Evolutionary conservation across 805 yeast genomes (phyloP).

Genomic region (Tetrapisispora taiwanensis): DNA sequence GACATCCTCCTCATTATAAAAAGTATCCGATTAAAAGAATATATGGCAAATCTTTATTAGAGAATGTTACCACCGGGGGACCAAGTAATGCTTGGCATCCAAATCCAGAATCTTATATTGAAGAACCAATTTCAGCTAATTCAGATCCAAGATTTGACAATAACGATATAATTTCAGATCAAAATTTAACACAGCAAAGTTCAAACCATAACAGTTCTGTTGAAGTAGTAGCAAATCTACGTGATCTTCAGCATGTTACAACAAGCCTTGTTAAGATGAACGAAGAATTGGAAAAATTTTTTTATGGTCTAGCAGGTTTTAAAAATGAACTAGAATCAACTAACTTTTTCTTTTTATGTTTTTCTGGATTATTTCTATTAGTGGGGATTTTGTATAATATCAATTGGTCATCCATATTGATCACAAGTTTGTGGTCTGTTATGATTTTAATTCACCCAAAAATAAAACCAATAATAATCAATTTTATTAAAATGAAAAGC

Average conservation of each 20-base stretch:
- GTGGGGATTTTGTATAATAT: constrained; percentile 40
- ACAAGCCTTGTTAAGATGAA: constrained; percentile 41
- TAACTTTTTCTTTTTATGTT: constrained; percentile 38
- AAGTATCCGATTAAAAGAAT: constrained; percentile 35
- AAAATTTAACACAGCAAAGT: neutral
- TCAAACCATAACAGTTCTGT: constrained; percentile 17
- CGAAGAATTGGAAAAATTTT: constrained; percentile 43
- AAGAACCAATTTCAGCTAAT: constrained; percentile 2
- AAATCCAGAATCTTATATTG: constrained; percentile 5
- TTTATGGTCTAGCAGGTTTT: constrained; percentile 59
- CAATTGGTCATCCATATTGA: constrained; percentile 56
- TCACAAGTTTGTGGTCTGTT: constrained; percentile 46
- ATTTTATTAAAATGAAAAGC: constrained; percentile 10
- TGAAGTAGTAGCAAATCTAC: constrained; percentile 47
- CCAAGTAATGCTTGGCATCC: constrained; percentile 10
- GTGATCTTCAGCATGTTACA: constrained; percentile 62
- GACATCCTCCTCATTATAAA: constrained; percentile 52
- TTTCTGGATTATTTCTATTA: constrained; percentile 31
- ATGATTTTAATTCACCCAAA: constrained; percentile 54
- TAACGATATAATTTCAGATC: neutral
- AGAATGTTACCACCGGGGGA: constrained; percentile 24
- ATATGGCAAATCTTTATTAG: constrained; percentile 45
- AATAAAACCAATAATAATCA: constrained; percentile 24
- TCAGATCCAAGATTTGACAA: constrained; percentile 1
- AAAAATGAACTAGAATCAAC: constrained; percentile 61